phyloP scores from a whole-genome alignment of 2,329 filamentous ascomycete species.

The Lasiodiplodia theobromae region DNA sequence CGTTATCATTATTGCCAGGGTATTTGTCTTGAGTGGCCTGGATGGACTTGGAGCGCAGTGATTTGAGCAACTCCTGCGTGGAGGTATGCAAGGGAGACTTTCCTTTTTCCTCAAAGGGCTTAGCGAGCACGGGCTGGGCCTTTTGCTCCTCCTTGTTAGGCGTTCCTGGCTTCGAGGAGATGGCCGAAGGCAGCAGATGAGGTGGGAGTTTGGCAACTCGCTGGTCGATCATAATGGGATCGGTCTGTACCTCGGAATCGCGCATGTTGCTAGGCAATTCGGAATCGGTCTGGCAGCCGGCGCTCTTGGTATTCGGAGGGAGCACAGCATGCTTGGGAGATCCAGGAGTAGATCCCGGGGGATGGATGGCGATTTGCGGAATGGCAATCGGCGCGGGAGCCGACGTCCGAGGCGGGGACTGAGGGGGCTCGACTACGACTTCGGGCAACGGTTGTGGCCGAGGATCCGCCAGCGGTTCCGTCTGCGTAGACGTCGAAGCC shows the following conservation, averaged over 20 bases:
- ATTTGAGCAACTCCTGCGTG: conserved; percentile 27
- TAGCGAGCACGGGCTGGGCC: conserved; percentile 24
- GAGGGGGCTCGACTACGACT: conserved; percentile 34
- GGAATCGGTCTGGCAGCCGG: conserved; percentile 78
- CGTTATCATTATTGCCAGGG: conserved; percentile 81
- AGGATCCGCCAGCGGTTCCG: conserved; percentile 48
- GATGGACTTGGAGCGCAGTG: conserved; percentile 33
- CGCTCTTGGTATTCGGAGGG: conserved; percentile 81
- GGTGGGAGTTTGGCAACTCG: conserved; percentile 76
- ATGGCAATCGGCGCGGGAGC: conserved; percentile 60
- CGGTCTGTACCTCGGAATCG: conserved; percentile 78
- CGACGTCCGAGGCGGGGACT: conserved; percentile 43
- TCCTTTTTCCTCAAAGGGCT: conserved; percentile 30
- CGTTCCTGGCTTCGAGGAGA: conserved; percentile 62
- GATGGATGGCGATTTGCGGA: conserved; percentile 90
- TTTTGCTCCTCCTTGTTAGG: conserved; percentile 37
- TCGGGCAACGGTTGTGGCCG: conserved; percentile 32
- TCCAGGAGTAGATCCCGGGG: conserved; percentile 62
- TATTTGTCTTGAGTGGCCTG: conserved; percentile 67
- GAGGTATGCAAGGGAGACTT: conserved; percentile 28
- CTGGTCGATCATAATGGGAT: conserved; percentile 85
- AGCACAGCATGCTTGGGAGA: conserved; percentile 77
- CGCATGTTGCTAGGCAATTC: conserved; percentile 55
- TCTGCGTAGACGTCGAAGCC: conserved; percentile 69
- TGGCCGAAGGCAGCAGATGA: conserved; percentile 80